Evolutionary conservation across 257 asterid genomes (phyloP), one percentile per base, ranked within the genome.

Genomic region (Vinca minor): DNA sequence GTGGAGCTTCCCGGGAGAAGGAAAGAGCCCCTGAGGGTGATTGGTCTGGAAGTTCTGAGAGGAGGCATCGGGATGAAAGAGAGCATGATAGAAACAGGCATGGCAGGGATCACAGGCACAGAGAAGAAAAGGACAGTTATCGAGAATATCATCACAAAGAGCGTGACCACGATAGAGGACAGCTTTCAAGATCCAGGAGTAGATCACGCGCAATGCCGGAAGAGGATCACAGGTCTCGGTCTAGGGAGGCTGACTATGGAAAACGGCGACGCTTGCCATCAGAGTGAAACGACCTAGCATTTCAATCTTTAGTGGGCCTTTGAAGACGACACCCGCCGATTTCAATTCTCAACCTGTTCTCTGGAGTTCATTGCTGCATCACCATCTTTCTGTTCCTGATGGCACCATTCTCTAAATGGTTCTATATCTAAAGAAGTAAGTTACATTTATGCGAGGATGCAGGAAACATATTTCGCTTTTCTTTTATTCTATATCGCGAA

Each of bases 371-470:
- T 63, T 68, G 73, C 71, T 76, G 77, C 73, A 64, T 74, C 57
- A 41, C 52, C 58, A 28, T 71, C 64, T 69, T 71, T 72, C 79
- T 77, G 72, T 69, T 71, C 66, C 31, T 74, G 72, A 64, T 74
- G 67, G 75, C 56, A 49, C 73, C 73, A 54, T 50, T 66, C 10
- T 58, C 77, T 41, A 62, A 66, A 77, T 76, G 68, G 69, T 65
- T 74, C 71, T 64, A 75, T 62, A 76, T 62, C 73, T 68, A 67
- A 81, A 70, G 76, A 87, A 84, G 95, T 87, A 87, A 87, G 95
- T 85, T 54, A 64, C 60, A 62, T 73, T 79, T 76, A 73, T 59
- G 64, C 71, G 69, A 54, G 77, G 77, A 72, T 62, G 68, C 68
- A 70, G 74, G 82, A 78, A 56, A 70, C 78, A 76, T 67, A 63